A percentile compares a stretch with the other conserved stretches of the same genome.
phyloP scores from a whole-genome alignment of 345 rosid genomes.

The Lagerstroemia speciosa region DNA sequence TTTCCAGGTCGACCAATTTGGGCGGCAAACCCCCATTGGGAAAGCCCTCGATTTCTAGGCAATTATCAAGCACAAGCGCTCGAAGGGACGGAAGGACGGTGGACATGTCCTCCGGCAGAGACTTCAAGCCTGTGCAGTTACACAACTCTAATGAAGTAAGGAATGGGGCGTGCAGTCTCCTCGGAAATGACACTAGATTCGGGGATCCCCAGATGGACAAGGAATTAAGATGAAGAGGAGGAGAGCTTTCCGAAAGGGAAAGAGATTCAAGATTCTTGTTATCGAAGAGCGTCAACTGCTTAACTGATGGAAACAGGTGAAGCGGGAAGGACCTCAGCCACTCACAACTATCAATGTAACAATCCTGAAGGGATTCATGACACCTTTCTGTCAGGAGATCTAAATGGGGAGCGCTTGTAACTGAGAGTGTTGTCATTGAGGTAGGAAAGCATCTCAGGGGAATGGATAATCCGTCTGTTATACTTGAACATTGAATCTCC shows the following conservation, averaged over 20 bases:
- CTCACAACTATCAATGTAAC: neutral
- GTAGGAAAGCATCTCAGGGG: slow-evolving; percentile 1
- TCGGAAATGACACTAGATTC: slow-evolving; percentile 3
- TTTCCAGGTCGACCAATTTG: neutral
- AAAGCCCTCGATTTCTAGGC: slow-evolving; percentile 6
- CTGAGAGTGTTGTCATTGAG: neutral
- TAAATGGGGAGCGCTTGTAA: neutral
- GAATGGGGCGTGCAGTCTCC: slow-evolving; percentile 5
- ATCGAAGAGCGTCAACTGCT: neutral
- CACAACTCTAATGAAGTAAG: neutral
- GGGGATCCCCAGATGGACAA: neutral
- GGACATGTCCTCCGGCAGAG: slow-evolving; percentile 9
- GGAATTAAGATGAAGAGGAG: slow-evolving; percentile 7
- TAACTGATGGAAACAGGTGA: slow-evolving; percentile 3
- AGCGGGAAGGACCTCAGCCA: slow-evolving; percentile 2
- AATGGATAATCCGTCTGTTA: neutral
- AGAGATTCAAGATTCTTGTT: neutral
- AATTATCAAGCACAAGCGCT: neutral
- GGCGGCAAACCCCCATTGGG: slow-evolving; percentile 7
- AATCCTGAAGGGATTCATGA: slow-evolving; percentile 1
- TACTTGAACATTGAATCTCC: neutral
- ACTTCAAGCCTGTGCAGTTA: slow-evolving; percentile 1
- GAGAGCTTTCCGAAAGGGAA: neutral
- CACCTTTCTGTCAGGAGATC: slow-evolving; percentile 3
- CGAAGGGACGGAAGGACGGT: slow-evolving; percentile 1